Conservation (phyloP, 768 basidiomycete species). For the Phallus indusiatus region DNA sequence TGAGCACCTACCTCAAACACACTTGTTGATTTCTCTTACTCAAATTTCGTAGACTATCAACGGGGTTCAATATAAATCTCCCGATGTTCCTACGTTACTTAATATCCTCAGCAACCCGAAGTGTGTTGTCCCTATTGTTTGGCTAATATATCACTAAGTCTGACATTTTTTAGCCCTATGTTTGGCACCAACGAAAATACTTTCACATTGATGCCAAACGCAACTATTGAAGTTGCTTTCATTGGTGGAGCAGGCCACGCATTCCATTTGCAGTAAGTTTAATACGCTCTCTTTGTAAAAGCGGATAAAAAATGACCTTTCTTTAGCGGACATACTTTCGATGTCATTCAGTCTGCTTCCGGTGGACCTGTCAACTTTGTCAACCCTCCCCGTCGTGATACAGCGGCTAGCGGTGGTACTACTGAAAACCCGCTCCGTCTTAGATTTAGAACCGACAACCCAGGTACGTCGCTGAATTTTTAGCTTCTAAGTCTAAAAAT, state of each 20-base stretch:
- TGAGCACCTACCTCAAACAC: neutral
- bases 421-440: neutral
- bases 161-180: neutral
- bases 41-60: neutral
- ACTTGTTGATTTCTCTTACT: neutral
- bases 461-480: neutral
- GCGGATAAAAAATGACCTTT: neutral
- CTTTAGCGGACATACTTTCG: neutral
- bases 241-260: conserved; percentile 4
- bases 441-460: conserved; percentile 1
- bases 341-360: neutral
- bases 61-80: conserved; percentile 2
- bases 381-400: neutral
- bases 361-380: neutral
- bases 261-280: conserved; percentile 7
- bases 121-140: neutral
- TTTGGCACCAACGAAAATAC: conserved; percentile 1
- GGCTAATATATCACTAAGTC: neutral
- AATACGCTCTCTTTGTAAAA: neutral
- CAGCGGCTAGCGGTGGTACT: neutral
- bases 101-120: conserved; percentile 5
- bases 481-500: neutral
- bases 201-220: conserved; percentile 1
- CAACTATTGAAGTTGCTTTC: conserved; percentile 1
- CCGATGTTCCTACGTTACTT: conserved; percentile 3